Evolutionary conservation across 176 grass and related monocot genomes (phyloP).

Genomic region (Zea luxurians): DNA sequence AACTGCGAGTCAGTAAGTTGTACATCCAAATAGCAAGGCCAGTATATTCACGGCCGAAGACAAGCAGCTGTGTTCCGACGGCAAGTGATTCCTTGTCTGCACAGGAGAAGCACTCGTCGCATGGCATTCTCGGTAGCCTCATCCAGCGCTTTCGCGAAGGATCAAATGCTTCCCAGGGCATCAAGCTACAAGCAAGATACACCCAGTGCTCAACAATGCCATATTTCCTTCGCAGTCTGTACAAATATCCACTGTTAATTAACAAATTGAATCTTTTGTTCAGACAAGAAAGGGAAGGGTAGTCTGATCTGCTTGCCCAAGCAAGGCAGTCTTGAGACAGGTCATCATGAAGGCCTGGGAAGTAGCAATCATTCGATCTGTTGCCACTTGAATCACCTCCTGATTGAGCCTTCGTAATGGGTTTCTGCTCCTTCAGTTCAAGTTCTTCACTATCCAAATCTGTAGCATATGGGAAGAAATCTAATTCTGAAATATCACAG

Average conservation of each 20-base stretch:
- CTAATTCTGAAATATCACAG: slow-evolving; percentile 43
- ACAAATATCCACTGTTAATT: slow-evolving; percentile 77
- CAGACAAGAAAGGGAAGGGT: slow-evolving; percentile 68
- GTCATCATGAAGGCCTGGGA: slow-evolving; percentile 83
- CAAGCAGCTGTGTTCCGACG: slow-evolving; percentile 86
- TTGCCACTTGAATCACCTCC: slow-evolving; percentile 43
- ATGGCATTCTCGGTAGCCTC: slow-evolving; percentile 80
- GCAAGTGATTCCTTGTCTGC: slow-evolving; percentile 94
- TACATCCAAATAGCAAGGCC: slow-evolving; percentile 96
- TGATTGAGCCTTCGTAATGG: slow-evolving; percentile 40
- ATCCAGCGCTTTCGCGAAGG: slow-evolving; percentile 76
- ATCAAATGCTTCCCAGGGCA: slow-evolving; percentile 93
- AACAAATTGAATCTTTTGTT: slow-evolving; percentile 80
- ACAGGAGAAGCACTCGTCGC: slow-evolving; percentile 83
- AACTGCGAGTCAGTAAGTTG: slow-evolving; percentile 55
- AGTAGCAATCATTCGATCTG: slow-evolving; percentile 67
- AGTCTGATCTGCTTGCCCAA: slow-evolving; percentile 77
- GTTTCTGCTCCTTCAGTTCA: slow-evolving; percentile 49
- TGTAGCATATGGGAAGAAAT: slow-evolving; percentile 28
- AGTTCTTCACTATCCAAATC: slow-evolving; percentile 45
- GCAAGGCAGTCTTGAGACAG: slow-evolving; percentile 77
- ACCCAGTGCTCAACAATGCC: slow-evolving; percentile 82
- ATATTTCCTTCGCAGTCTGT: slow-evolving; percentile 69
- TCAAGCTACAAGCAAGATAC: slow-evolving; percentile 76
- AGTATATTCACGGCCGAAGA: slow-evolving; percentile 79